Evolutionary conservation across 2,329 filamentous ascomycete species (phyloP).

Genomic region (Raffaelea deltoideospora): DNA sequence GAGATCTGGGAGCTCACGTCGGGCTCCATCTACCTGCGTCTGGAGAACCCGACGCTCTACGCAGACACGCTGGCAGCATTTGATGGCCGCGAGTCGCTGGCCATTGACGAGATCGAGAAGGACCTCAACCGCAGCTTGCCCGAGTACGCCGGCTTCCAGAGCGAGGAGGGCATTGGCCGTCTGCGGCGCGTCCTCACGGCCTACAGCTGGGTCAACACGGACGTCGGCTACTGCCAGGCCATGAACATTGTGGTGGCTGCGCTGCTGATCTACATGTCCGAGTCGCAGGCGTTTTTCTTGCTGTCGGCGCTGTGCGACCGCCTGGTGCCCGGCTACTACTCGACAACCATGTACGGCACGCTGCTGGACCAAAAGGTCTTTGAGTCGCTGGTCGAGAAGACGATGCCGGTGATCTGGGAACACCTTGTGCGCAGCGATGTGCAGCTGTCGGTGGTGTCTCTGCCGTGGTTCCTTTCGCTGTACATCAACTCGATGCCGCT

Average conservation of each 20-base stretch:
- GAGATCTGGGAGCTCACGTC: constrained; percentile 95
- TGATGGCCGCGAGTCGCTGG: constrained; percentile 74
- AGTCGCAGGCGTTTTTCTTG: constrained; percentile 87
- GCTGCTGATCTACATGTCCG: constrained; percentile 97
- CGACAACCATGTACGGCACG: constrained; percentile 97
- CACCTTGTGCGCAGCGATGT: constrained; percentile 95
- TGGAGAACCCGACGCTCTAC: constrained; percentile 76
- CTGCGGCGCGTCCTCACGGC: constrained; percentile 84
- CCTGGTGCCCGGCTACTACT: constrained; percentile 91
- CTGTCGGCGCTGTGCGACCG: constrained; percentile 85
- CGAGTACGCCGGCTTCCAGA: constrained; percentile 95
- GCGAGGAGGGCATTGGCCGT: constrained; percentile 82
- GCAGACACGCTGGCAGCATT: constrained; percentile 72
- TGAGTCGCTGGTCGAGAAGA: constrained; percentile 94
- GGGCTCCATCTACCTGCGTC: constrained; percentile 73
- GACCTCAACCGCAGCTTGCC: constrained; percentile 91
- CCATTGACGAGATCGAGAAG: constrained; percentile 98
- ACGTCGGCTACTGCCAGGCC: constrained; percentile 95
- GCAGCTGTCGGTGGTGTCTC: constrained; percentile 88
- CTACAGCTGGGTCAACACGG: constrained; percentile 92
- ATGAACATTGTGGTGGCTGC: constrained; percentile 99
- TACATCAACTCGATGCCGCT: constrained; percentile 99
- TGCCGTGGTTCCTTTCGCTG: constrained; percentile 94
- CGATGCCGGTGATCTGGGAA: constrained; percentile 96
- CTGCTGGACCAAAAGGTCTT: constrained; percentile 94